Base-by-base conservation (phyloP, 805 yeast genomes). In the Jamesozyma jinghongensis region DNA sequence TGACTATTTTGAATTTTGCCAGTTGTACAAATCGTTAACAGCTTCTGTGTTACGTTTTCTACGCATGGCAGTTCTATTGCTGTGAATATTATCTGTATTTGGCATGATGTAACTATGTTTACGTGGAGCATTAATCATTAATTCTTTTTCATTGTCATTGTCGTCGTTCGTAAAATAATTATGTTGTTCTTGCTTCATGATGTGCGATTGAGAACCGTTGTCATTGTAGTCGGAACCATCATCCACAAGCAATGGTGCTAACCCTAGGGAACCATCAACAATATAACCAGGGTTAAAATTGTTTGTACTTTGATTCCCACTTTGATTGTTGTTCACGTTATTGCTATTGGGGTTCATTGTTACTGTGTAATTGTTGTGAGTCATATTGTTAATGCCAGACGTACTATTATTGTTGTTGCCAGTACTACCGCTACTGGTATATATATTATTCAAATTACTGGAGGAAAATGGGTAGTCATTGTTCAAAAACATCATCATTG, bases 211-310 rank as follows among this genome's bases (percentile, higher is more conserved):
- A n/a, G n/a, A n/a, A n/a, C n/a, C n/a, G n/a, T n/a, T 12, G 5
- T 16, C 20, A 13, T 25, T 12, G 20, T 17, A 17, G 5, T 26
- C 25, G 22, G 10, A 22, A 16, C 6, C 18, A 3, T 34, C 35
- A 16, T 37, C 39, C 3, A 27, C 81, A 42, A 82, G 60, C 51
- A 81, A 70, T 8, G 82, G 82, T 2, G 84, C 86, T 40, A 83
- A 62, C 1, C 90, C 90, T 32, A 82, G 62, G 0, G 90, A 83
- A 1, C 86, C 90, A 62, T 83, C 92, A 3, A 85, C 85, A n/a
- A 81, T 83, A 57, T 79, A 81, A 43, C 80, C 86, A 2, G 54
- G 40, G 14, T 38, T 40, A 41, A 27, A 39, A 18, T 22, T 38
- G 16, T 33, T 38, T 14, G 37, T 10, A 6, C 25, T 12, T 33